Base-by-base conservation (phyloP, 768 basidiomycete species). In the Asterophora lycoperdoides region DNA sequence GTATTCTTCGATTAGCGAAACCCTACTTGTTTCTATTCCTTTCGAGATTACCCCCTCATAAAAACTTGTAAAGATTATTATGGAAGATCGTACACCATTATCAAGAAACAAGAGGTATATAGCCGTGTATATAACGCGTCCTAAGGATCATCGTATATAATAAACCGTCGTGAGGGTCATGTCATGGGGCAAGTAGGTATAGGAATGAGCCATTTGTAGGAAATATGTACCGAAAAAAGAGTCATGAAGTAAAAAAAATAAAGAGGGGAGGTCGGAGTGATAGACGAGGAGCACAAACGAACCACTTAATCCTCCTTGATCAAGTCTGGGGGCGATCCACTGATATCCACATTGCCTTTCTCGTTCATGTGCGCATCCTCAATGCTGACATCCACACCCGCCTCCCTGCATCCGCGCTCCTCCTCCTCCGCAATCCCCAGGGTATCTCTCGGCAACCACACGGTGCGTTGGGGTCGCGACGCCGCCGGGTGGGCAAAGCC, bases 401-500 rank as follows among this genome's bases (percentile, higher is more conserved):
- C 65, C 23, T 70, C 73, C 52, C 57, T 61, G 62, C 83, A 83
- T 53, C 67, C 78, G 52, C 68, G 62, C 55, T 77, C 80, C 69
- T 90, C 89, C 48, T 74, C 80, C 52, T 78, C 79, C 32, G 71
- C 67, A 46, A 92, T 60, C 8, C 84, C 83, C n/a, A 80, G 68
- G 18, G 66, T 57, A 62, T 98, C 95, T 33, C 69, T 66, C 17
- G 95, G 90, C 46, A 97, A 65, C 95, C 95, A 98, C 28, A 97
- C 70, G 4, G 81, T 73, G 53, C 84, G 75, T 67, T 93, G 89
- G 40, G 87, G 81, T 43, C 80, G 67, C 53, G 72, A 79, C 46
- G 80, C 75, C 6, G 92, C 92, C 13, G 95, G 95, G 58, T 95
- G 95, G 39, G 87, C 83, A 69, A 95, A 97, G 10, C 86, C 85